phyloP scores from a whole-genome alignment of 176 grass and related monocot genomes.

The Cenchrus purpureus region DNA sequence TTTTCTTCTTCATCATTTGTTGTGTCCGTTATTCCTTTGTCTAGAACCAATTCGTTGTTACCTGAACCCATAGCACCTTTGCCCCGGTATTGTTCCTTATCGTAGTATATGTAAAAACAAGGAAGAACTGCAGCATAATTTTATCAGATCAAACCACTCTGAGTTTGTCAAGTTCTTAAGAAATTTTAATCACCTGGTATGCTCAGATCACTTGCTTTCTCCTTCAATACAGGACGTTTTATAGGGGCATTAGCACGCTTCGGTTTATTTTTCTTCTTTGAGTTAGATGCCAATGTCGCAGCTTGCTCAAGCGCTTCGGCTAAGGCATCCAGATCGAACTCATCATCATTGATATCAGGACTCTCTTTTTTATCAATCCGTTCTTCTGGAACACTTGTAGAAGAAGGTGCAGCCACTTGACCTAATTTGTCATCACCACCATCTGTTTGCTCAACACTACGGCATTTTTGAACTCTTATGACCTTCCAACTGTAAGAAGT shows the following conservation, averaged over 20 bases:
- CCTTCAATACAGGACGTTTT: conserved; percentile 44
- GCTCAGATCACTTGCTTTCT: conserved; percentile 40
- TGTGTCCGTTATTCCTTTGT: conserved; percentile 45
- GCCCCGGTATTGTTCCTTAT: conserved; percentile 41
- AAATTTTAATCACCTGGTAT: conserved; percentile 53
- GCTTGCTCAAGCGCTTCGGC: conserved; percentile 74
- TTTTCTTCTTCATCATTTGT: conserved; percentile 64
- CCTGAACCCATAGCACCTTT: conserved; percentile 41
- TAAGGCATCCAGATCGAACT: conserved; percentile 74
- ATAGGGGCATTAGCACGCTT: conserved; percentile 39
- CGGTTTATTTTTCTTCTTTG: conserved; percentile 68
- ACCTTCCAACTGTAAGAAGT: conserved; percentile 77
- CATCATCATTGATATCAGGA: conserved; percentile 44
- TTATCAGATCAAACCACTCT: conserved; percentile 11
- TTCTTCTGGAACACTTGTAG: conserved; percentile 36
- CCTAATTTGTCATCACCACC: conserved; percentile 15
- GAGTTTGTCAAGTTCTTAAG: background rate
- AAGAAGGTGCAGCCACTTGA: conserved; percentile 22
- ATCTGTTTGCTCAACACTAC: conserved; percentile 32
- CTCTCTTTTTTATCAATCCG: conserved; percentile 33
- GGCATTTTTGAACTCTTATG: conserved; percentile 68
- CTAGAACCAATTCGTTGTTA: conserved; percentile 42
- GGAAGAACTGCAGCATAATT: conserved; percentile 67
- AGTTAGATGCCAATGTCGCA: conserved; percentile 65
- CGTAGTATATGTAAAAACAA: conserved; percentile 92